Evolutionary conservation across 164 flowering plant genomes (phyloP).

Genomic region (Tetracentron sinense): DNA sequence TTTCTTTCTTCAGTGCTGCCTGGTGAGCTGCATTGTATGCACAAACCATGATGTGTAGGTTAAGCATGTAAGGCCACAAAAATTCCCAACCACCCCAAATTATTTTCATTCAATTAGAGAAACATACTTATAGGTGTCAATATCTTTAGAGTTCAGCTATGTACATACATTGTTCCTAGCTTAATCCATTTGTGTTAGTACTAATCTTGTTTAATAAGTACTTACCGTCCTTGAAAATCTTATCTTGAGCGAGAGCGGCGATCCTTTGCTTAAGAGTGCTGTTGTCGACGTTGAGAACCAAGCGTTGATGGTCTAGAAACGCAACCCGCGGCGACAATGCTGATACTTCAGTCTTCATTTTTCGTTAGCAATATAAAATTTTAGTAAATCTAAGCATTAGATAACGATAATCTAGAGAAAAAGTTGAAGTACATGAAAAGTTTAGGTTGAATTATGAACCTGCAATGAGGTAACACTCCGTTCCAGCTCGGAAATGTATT

Average conservation of each 20-base stretch:
- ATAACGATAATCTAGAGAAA: background rate
- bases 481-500: conserved; percentile 83
- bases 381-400: background rate
- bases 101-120: too few relatives aligned
- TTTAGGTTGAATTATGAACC: conserved; percentile 31
- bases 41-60: background rate
- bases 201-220: background rate
- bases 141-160: too few relatives aligned
- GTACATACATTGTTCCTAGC: too few relatives aligned
- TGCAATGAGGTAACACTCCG: conserved; percentile 69
- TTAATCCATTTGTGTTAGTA: too few relatives aligned
- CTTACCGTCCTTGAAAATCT: conserved; percentile 82
- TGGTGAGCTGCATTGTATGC: conserved; percentile 66
- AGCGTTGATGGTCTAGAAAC: conserved; percentile 73
- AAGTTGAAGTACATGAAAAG: background rate
- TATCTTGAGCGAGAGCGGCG: conserved; percentile 84
- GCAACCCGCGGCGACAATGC: conserved; percentile 80
- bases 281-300: conserved; percentile 79
- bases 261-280: conserved; percentile 86
- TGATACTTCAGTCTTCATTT: conserved; percentile 71
- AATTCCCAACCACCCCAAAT: too few relatives aligned
- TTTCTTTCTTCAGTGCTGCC: conserved; percentile 82
- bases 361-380: background rate
- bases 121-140: too few relatives aligned
- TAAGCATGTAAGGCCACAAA: background rate